phyloP scores from a whole-genome alignment of 306 rosid genomes.

The Cercis canadensis region DNA sequence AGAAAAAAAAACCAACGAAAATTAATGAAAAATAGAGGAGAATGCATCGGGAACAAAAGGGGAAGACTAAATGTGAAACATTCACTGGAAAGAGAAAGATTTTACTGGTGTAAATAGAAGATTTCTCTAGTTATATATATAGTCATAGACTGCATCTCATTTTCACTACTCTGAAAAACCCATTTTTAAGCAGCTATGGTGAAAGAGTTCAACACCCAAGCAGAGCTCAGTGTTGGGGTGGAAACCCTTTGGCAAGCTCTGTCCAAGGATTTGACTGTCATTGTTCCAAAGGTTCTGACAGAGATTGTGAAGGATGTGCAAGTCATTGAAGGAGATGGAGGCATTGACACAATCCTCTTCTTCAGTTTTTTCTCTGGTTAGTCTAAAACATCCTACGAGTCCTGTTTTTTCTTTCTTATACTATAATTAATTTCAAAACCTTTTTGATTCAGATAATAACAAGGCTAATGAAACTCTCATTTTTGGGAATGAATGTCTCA shows the following conservation, averaged over 20 bases:
- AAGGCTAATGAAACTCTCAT: background rate
- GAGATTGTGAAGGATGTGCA: slow-evolving; percentile 54
- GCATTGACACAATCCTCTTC: slow-evolving; percentile 58
- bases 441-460: too few species aligned
- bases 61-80: too few species aligned
- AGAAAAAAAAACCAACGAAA: too few species aligned
- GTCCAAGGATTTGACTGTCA: slow-evolving; percentile 44
- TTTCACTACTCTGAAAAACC: background rate
- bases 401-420: background rate
- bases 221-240: slow-evolving; percentile 50
- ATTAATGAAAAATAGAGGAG: too few species aligned
- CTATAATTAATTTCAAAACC: too few species aligned
- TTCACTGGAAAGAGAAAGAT: too few species aligned
- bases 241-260: slow-evolving; percentile 60
- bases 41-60: too few species aligned
- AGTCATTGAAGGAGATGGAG: slow-evolving; percentile 73
- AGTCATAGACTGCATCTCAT: background rate
- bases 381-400: background rate
- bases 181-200: slow-evolving; percentile 35
- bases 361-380: slow-evolving; percentile 58
- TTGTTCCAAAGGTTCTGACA: slow-evolving; percentile 57
- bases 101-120: too few species aligned
- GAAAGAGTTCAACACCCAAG: slow-evolving; percentile 54
- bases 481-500: background rate
- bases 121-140: too few species aligned